Conservation (phyloP, 1,139 yeast species). For the Suhomyces coccinellae region DNA sequence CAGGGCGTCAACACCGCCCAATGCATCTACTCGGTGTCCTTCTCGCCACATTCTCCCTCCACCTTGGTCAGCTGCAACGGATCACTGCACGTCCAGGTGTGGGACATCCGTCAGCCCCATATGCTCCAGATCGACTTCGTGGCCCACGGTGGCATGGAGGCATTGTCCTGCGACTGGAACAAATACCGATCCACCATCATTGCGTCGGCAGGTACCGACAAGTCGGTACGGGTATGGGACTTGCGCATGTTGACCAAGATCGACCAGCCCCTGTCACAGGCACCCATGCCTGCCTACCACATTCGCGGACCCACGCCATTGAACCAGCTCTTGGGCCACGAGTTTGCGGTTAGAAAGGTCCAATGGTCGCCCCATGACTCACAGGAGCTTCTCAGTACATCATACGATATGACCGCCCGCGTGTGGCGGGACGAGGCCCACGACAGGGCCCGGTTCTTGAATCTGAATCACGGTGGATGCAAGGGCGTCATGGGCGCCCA, state of each 20-base stretch:
- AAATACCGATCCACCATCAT: slow-evolving; percentile 77
- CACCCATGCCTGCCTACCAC: slow-evolving; percentile 44
- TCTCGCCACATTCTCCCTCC: slow-evolving; percentile 83
- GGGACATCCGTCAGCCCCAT: slow-evolving; percentile 77
- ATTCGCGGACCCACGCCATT: slow-evolving; percentile 65
- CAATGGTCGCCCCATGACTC: slow-evolving; percentile 89
- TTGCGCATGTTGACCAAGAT: slow-evolving; percentile 60
- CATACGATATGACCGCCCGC: slow-evolving; percentile 90
- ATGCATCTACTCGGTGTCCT: slow-evolving; percentile 77
- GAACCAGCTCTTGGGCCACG: slow-evolving; percentile 83
- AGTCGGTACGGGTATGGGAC: slow-evolving; percentile 84
- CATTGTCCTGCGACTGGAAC: slow-evolving; percentile 84
- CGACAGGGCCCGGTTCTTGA: slow-evolving; percentile 49
- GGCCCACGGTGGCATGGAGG: slow-evolving; percentile 81
- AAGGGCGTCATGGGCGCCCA: slow-evolving; percentile 66
- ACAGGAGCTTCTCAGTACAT: slow-evolving; percentile 67
- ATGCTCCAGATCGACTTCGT: slow-evolving; percentile 62
- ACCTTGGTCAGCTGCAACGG: slow-evolving; percentile 76
- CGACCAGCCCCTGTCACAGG: slow-evolving; percentile 39
- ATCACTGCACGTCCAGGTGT: slow-evolving; percentile 71
- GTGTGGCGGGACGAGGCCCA: slow-evolving; percentile 79
- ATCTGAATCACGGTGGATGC: slow-evolving; percentile 40
- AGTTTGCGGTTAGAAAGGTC: slow-evolving; percentile 79
- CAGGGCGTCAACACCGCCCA: slow-evolving; percentile 35
- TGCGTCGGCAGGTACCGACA: slow-evolving; percentile 91